These are phyloP conservation scores for Lanmaoa pseudosensibilis DNA, from an alignment of 768 basidiomycete species.

Conservation along the genomic window DNA sequence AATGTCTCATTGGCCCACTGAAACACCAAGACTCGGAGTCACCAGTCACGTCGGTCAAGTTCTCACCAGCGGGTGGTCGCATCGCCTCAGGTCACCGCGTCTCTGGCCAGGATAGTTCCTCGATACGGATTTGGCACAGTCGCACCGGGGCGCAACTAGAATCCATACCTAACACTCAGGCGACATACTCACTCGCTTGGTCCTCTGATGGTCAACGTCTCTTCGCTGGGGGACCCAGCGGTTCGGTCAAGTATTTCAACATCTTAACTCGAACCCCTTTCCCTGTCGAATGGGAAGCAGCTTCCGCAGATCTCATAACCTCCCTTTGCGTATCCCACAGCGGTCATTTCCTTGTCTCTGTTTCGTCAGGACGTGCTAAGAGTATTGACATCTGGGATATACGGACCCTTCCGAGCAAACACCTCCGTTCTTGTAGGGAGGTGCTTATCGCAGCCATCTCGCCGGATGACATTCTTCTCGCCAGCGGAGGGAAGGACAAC, in stretches of 20 bases:
- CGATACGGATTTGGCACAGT: conserved; percentile 15
- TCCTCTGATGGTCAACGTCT: conserved; percentile 14
- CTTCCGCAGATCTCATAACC: conserved; percentile 5
- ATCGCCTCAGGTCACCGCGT: conserved; percentile 7
- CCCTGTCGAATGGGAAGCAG: not conserved
- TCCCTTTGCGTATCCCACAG: conserved; percentile 2
- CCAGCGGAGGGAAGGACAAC: not conserved
- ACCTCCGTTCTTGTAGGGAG: not conserved
- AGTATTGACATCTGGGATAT: conserved; percentile 17
- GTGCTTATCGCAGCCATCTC: not conserved
- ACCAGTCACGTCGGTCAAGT: conserved; percentile 16
- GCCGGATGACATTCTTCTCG: conserved; percentile 1
- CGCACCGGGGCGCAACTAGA: conserved; percentile 4
- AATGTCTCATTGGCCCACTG: conserved; percentile 2
- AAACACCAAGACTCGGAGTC: not conserved
- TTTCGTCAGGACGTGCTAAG: conserved; percentile 2
- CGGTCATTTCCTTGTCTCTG: conserved; percentile 10
- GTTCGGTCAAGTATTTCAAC: conserved; percentile 15
- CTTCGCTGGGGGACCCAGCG: conserved; percentile 11
- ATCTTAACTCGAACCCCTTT: not conserved
- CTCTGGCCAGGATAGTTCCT: not conserved
- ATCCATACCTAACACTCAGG: not conserved
- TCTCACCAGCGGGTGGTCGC: conserved; percentile 13
- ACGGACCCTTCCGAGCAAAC: not conserved
- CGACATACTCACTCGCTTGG: conserved; percentile 17